Base-by-base conservation (phyloP, 2,329 filamentous ascomycete species). In the Trichoderma afroharzianum region DNA sequence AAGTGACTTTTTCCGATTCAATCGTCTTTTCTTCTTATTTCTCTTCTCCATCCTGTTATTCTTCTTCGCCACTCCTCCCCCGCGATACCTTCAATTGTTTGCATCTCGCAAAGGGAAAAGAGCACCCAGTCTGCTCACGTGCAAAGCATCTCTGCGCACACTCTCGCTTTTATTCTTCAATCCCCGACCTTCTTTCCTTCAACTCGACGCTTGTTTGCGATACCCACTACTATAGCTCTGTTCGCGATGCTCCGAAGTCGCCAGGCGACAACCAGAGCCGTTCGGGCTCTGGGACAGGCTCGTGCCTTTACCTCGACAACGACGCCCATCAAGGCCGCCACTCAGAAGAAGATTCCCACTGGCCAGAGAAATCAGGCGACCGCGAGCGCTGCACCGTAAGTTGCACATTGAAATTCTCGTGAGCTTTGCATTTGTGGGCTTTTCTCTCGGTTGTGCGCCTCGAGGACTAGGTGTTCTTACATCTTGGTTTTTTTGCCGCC, bases 341-440 rank as follows among this genome's bases (percentile, higher is more conserved):
- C 80, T 14, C 76, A 77, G 63, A 83, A 81, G 75, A 86, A 84
- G 76, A 78, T 79, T 4, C 80, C 83, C 36, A 75, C 80, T 26
- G 81, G 80, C 55, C 78, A 81, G 70, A 85, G 86, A 78, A 85
- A 81, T 77, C 84, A 88, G 74, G 82, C 85, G 36, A 87, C 86
- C 39, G 82, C 83, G 53, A 82, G 85, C 59, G 50, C 70, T 36
- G 70, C 63, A 5, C 68, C 68, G 68, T 69, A 62, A 69, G 67
- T 59, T 39, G 6, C 47, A 36, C 7, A 66, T 57, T 55, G 63
- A 8, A 21, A 21, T 11, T 3, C 43, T 50, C 43, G 47, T 21
- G 47, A 6, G 47, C 47, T 55, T 39, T 57, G 30, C 50, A 32
- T 24, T 33, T 26, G 63, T 33, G 26, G 57, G 12, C 14, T n/a